phyloP scores from a whole-genome alignment of 768 basidiomycete genomes.

The Tricholoma bakamatsutake region DNA sequence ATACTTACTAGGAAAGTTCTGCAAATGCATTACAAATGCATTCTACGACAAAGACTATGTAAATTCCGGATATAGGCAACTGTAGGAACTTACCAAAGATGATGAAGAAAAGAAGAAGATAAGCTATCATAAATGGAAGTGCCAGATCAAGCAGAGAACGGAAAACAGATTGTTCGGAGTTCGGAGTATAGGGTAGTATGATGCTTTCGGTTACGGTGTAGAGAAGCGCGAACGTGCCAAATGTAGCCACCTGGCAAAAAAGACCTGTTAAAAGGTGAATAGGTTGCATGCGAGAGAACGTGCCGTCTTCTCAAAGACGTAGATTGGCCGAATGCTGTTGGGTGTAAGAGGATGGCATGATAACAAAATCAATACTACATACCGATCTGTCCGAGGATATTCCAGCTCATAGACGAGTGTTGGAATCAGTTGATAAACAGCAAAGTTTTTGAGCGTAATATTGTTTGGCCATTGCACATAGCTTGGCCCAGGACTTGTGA shows the following conservation, averaged over 20 bases:
- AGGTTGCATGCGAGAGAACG: constrained; percentile 21
- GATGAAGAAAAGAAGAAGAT: constrained; percentile 81
- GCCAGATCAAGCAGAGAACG: constrained; percentile 80
- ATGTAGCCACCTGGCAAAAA: constrained; percentile 66
- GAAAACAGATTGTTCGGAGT: constrained; percentile 62
- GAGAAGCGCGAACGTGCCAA: constrained; percentile 93
- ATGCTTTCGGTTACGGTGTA: constrained; percentile 92
- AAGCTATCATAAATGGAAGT: constrained; percentile 90
- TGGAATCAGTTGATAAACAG: constrained; percentile 81
- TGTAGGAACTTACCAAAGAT: constrained; percentile 57
- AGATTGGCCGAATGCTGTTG: constrained; percentile 67
- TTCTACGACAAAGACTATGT: constrained; percentile 38
- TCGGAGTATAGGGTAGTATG: constrained; percentile 80
- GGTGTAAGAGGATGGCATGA: not conserved
- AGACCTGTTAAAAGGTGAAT: constrained; percentile 37
- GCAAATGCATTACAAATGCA: constrained; percentile 97
- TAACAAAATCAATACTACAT: constrained; percentile 12
- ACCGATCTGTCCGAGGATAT: constrained; percentile 88
- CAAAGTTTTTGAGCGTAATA: constrained; percentile 76
- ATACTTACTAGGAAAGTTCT: constrained; percentile 75
- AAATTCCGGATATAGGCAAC: not conserved
- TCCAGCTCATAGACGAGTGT: constrained; percentile 95
- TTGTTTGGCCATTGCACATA: constrained; percentile 80
- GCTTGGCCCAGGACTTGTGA: constrained; percentile 65
- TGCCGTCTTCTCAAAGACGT: constrained; percentile 72